phyloP scores from a whole-genome alignment of 805 yeast species.

The Cyberlindnera japonica region DNA sequence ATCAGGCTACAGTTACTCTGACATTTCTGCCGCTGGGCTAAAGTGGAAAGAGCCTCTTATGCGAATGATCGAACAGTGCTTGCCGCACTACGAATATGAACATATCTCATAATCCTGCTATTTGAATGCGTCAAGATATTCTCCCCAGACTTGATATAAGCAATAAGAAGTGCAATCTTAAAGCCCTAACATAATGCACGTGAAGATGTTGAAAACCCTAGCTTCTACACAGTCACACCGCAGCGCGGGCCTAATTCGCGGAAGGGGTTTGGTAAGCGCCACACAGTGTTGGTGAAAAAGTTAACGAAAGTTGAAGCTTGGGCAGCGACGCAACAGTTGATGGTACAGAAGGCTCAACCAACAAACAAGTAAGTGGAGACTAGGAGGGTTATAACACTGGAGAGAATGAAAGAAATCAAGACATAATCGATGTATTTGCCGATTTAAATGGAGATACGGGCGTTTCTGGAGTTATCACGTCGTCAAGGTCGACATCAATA shows the following conservation, averaged over 20 bases:
- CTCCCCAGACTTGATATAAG: too few species aligned
- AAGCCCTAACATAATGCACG: background rate
- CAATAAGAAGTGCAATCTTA: too few species aligned
- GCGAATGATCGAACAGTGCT: too few species aligned
- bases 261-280: constrained; percentile 8
- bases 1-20: too few species aligned
- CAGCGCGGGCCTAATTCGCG: background rate
- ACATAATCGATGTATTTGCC: too few species aligned
- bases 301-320: constrained; percentile 15
- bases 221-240: constrained; percentile 1
- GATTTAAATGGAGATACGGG: too few species aligned
- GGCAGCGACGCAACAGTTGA: background rate
- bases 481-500: too few species aligned
- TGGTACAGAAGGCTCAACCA: constrained; percentile 10
- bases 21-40: too few species aligned
- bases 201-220: background rate
- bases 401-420: background rate
- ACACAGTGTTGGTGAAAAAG: constrained; percentile 17
- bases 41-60: too few species aligned
- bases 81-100: too few species aligned
- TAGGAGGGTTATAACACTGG: background rate
- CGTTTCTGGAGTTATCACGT: too few species aligned
- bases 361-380: constrained; percentile 20
- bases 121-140: background rate
- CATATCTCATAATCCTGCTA: too few species aligned